These are phyloP conservation scores for Phragmites australis DNA, from an alignment of 176 grass and related monocot genomes.

Conservation along the genomic window DNA sequence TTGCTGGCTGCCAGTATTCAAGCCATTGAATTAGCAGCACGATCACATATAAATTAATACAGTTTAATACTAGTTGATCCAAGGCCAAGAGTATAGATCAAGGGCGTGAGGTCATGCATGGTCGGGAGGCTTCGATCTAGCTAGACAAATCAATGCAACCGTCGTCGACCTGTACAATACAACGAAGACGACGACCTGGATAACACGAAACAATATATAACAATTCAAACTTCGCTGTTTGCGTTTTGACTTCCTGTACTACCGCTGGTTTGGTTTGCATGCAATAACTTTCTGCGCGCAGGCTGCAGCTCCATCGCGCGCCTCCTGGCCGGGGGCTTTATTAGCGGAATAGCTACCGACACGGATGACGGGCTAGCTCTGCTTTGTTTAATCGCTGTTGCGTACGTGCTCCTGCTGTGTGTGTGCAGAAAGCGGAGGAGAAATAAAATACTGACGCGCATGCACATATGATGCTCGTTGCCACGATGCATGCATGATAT, in stretches of 20 bases:
- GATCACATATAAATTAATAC: neutral
- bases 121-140: constrained; percentile 37
- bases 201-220: neutral
- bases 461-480: neutral
- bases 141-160: constrained; percentile 21
- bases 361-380: neutral
- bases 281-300: neutral
- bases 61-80: neutral
- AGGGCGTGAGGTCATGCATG: constrained; percentile 22
- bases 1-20: neutral
- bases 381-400: neutral
- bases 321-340: neutral
- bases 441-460: neutral
- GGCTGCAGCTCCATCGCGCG: neutral
- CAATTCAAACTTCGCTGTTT: constrained; percentile 10
- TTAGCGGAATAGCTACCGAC: neutral
- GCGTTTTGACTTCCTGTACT: constrained; percentile 17
- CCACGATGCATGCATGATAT: neutral
- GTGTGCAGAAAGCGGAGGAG: neutral
- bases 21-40: neutral
- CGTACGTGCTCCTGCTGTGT: neutral
- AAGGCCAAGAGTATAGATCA: neutral
- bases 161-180: neutral
- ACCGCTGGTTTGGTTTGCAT: neutral
- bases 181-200: constrained; percentile 1